Base-by-base conservation (phyloP, 2,329 filamentous ascomycete species). In the Neocucurbitaria cava region DNA sequence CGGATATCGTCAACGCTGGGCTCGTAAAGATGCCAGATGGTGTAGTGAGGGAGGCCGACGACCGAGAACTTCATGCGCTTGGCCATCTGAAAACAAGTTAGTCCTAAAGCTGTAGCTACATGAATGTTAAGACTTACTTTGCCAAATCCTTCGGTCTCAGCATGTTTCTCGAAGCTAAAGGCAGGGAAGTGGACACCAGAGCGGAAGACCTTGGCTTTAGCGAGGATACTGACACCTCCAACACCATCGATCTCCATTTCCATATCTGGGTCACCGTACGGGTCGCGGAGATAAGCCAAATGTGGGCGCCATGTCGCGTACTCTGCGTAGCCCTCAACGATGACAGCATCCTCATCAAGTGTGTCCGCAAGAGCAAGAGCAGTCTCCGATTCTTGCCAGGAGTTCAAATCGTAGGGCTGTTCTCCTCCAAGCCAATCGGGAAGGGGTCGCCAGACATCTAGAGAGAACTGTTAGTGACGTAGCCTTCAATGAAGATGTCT, bases 211-310 rank as follows among this genome's bases (percentile, higher is more conserved):
- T 89, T 90, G 1, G 95, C 95, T 78, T 98, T 99, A 41, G 95
- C 94, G 66, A 99, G 78, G 69, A 99, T 99, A 79, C 92, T 97
- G 66, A 99, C 95, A 78, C 95, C 95, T 46, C 95, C 94, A 42
- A 99, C 93, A 63, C 95, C 95, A 67, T 99, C 95, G 66, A 99
- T 94, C 70, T 99, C 95, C 95, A 99, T 98, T 75, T 99, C 95
- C 89, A 98, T 97, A 73, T 99, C 95, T 18, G 94, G 94, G 72
- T 99, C 95, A 35, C 95, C 95, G 69, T 96, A 98, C 1, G 95
- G 95, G 73, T 99, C 95, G 55, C 95, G 89, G 7, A 99, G 85
- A 74, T 99, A 99, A 38, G 95, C 95, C 70, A 99, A 83, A 83
- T 99, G 95, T 38, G 95, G 95, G 62, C 95, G 85, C 95, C 95